Evolutionary conservation across 2,329 filamentous ascomycete genomes (phyloP), one percentile per base, ranked within the genome.

Genomic region (Chalaropsis thielavioides): DNA sequence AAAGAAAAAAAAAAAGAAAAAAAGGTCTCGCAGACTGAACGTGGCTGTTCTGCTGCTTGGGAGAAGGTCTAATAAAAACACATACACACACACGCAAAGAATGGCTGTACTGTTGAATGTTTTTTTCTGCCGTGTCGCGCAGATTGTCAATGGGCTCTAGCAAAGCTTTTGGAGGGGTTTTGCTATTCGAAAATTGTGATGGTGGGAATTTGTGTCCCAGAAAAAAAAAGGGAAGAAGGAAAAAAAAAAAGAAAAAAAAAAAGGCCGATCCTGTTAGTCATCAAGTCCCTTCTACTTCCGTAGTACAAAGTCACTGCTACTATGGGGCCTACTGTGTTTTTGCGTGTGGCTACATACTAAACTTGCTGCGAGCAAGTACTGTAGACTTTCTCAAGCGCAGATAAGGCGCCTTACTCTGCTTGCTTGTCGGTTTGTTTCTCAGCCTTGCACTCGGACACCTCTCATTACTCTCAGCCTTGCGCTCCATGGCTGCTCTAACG

Each of bases 201-300:
- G 31, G 46, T 66, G 43, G 64, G 54, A 66, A 62, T 64, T 56
- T 64, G 54, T 64, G 65, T 66, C 44, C 62, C n/a, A 56, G 65
- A 43, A 62, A 62, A 61, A 62, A 61, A 44, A 61, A 62, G n/a
- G n/a, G n/a, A n/a, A n/a, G n/a, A n/a, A n/a, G n/a, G 65, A 43
- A 62, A 62, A 61, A 56, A 62, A 43, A 62, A 62, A 61, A 56
- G 65, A 43, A 62, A 62, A 61, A 62, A 61, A 44, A 61, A 62
- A 46, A 43, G 62, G 59, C 59, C 54, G 24, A 58, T 13, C 46
- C 24, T 67, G 65, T 67, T 67, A 67, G 65, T 67, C 65, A 67
- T 67, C 65, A 49, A 3, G 19, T 27, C 40, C 27, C 13, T 44
- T 49, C 60, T 24, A n/a, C n/a, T 22, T 49, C 22, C 46, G 46